These are phyloP conservation scores for Salix caprea DNA, from an alignment of 345 rosid genomes.

Conservation along the genomic window DNA sequence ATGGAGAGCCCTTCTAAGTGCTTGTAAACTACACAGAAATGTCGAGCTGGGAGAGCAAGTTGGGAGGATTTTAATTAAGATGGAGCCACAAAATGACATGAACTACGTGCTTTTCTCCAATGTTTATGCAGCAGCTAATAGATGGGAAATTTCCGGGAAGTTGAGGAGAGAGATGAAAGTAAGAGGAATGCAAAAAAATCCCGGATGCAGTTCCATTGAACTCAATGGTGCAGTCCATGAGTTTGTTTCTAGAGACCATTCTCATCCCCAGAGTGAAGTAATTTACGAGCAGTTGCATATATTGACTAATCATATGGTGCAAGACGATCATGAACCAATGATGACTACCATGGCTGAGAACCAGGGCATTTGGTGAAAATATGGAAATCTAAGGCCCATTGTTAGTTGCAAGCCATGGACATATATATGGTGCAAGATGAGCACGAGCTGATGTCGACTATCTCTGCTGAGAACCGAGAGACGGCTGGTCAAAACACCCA, in stretches of 20 bases:
- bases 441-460: no score
- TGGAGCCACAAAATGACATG: constrained; percentile 20
- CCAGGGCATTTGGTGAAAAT: not conserved
- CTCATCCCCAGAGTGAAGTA: constrained; percentile 8
- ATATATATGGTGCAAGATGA: no score
- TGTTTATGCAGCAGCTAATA: constrained; percentile 13
- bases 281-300: constrained; percentile 2
- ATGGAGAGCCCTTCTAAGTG: constrained; percentile 17
- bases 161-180: constrained; percentile 19
- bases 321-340: not conserved
- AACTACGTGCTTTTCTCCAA: constrained; percentile 26
- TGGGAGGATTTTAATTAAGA: constrained; percentile 15
- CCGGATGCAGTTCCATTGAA: constrained; percentile 21
- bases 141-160: constrained; percentile 13
- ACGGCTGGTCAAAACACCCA: no score
- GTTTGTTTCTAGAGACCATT: constrained; percentile 15
- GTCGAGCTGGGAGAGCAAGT: constrained; percentile 14
- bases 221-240: constrained; percentile 18
- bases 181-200: constrained; percentile 14
- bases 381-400: no score
- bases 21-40: constrained; percentile 18
- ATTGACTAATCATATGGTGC: constrained; percentile 12
- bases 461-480: no score
- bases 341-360: not conserved
- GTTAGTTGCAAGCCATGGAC: no score